Evolutionary conservation across 331 rosid species (phyloP).

Genomic region (Phaseolus coccineus): DNA sequence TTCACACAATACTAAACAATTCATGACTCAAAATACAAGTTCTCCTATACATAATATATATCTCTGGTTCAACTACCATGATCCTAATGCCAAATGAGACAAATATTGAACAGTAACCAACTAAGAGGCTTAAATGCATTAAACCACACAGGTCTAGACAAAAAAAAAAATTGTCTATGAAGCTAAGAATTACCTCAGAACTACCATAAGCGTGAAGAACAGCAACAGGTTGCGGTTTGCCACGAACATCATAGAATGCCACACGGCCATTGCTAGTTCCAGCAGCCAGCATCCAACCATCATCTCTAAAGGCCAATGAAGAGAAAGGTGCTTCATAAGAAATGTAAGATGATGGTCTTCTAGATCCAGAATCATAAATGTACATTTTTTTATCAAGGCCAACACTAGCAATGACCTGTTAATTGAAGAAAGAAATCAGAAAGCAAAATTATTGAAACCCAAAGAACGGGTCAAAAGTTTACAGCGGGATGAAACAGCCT

Average conservation of each 20-base stretch:
- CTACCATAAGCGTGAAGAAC: conserved; percentile 91
- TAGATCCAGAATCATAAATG: conserved; percentile 87
- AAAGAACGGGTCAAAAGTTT: conserved; percentile 39
- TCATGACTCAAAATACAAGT: too few species aligned
- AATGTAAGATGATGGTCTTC: conserved; percentile 81
- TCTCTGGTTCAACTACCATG: too few species aligned
- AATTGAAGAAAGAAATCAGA: conserved; percentile 46
- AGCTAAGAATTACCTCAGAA: conserved; percentile 73
- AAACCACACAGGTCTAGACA: conserved; percentile 30
- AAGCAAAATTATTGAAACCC: conserved; percentile 41
- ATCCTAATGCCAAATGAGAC: conserved; percentile 14
- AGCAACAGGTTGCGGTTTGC: conserved; percentile 90
- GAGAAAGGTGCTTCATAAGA: conserved; percentile 96
- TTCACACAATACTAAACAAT: too few species aligned
- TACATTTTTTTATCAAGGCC: conserved; percentile 96
- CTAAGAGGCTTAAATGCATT: conserved; percentile 7
- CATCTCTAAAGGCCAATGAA: conserved; percentile 88
- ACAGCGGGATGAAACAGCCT: conserved; percentile 38
- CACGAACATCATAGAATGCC: conserved; percentile 95
- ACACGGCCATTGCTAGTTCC: conserved; percentile 98
- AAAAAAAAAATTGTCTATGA: conserved; percentile 36
- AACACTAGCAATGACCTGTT: conserved; percentile 90
- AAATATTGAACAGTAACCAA: conserved; percentile 1
- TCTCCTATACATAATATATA: too few species aligned
- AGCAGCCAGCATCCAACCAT: conserved; percentile 96